Evolutionary conservation across 2,329 filamentous ascomycete species (phyloP).

Genomic region (Arthrobotrys sinensis): DNA sequence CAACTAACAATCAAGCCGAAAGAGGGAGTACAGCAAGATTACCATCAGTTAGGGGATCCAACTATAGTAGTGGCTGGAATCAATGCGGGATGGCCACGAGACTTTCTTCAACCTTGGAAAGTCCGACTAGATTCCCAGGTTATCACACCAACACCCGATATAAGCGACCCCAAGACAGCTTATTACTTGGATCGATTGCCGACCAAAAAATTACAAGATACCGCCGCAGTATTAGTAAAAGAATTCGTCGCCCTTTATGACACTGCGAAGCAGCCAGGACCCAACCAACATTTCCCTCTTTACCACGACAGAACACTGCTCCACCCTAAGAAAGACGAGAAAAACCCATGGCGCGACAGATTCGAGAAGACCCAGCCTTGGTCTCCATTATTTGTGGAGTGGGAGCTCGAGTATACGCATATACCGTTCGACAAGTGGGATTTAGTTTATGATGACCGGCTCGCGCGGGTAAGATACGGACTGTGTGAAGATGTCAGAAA

Average conservation of each 20-base stretch:
- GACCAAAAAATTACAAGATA: not conserved
- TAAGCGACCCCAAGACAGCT: not conserved
- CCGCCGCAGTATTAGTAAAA: constrained; percentile 16
- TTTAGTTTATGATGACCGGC: too few species aligned
- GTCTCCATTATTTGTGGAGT: constrained; percentile 69
- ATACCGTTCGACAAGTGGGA: constrained; percentile 64
- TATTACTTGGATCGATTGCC: not conserved
- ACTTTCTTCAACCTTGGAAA: constrained; percentile 65
- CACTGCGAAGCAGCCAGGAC: not conserved
- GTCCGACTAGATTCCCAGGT: constrained; percentile 63
- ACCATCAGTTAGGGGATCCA: constrained; percentile 67
- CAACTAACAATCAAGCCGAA: constrained; percentile 61
- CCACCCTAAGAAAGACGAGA: not conserved
- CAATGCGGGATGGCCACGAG: constrained; percentile 67
- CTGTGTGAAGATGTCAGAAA: too few species aligned
- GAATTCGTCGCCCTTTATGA: constrained; percentile 46
- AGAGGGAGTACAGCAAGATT: constrained; percentile 64
- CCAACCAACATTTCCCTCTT: not conserved
- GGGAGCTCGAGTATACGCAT: constrained; percentile 69
- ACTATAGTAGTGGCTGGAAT: constrained; percentile 68
- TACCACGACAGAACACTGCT: not conserved
- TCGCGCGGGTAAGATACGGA: too few species aligned
- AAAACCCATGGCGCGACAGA: constrained; percentile 63
- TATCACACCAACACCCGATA: constrained; percentile 55
- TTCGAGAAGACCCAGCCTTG: constrained; percentile 67